These are phyloP conservation scores for Pyracantha coccinea DNA, from an alignment of 331 rosid genomes.

Conservation along the genomic window DNA sequence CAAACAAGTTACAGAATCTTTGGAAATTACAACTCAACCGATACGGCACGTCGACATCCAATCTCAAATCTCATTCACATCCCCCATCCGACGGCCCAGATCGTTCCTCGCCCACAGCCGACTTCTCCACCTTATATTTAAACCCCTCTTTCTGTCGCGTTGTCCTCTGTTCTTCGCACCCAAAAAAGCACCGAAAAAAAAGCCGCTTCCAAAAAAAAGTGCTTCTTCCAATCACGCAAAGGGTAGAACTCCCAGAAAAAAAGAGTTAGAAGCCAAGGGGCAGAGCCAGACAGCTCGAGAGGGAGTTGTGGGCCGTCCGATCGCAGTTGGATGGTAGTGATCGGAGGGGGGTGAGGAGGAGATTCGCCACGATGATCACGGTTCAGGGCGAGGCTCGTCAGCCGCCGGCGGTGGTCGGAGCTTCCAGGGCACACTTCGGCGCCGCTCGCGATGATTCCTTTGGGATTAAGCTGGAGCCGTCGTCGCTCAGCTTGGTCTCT, in stretches of 20 bases:
- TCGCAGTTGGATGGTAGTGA: slow-evolving; percentile 31
- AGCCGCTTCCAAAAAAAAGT: neutral
- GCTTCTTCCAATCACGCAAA: neutral
- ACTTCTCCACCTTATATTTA: neutral
- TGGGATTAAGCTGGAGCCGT: slow-evolving; percentile 39
- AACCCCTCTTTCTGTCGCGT: neutral
- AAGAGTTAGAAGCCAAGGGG: neutral
- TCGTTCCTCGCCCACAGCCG: neutral
- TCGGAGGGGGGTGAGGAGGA: slow-evolving; percentile 4
- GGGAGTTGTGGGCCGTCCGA: neutral
- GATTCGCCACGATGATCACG: slow-evolving; percentile 45
- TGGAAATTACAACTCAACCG: neutral
- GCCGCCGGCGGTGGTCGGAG: slow-evolving; percentile 24
- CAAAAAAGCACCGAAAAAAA: neutral
- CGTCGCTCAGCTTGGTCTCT: slow-evolving; percentile 38
- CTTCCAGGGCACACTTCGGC: slow-evolving; percentile 35
- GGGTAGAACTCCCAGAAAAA: neutral
- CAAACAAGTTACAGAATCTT: neutral
- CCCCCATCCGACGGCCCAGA: neutral
- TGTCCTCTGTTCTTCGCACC: neutral
- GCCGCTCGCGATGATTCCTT: slow-evolving; percentile 52
- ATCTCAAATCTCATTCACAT: neutral
- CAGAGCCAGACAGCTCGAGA: neutral
- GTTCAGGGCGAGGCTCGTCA: slow-evolving; percentile 61
- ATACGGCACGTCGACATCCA: neutral